These are phyloP conservation scores for Verticillium dahliae DNA, from an alignment of 2,329 filamentous ascomycete species.

Conservation along the genomic window DNA sequence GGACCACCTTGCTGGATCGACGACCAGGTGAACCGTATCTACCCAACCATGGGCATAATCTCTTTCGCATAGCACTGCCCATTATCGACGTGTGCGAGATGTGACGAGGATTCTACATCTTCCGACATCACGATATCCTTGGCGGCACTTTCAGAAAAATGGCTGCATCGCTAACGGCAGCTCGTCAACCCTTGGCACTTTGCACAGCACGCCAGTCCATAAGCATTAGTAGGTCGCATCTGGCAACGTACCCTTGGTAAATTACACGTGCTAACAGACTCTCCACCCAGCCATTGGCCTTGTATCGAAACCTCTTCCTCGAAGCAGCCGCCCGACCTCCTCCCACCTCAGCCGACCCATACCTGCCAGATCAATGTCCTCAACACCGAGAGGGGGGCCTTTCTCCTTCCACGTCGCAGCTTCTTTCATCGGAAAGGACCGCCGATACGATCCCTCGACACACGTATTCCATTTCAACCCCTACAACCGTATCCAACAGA, in stretches of 20 bases:
- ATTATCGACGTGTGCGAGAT: not conserved
- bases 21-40: not conserved
- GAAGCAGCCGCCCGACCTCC: not conserved
- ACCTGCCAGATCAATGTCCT: not conserved
- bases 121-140: not conserved
- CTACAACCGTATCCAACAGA: constrained; percentile 50
- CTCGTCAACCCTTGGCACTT: not conserved
- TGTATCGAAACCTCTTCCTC: not conserved
- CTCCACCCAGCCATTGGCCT: not conserved
- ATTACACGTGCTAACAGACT: not conserved
- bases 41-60: not conserved
- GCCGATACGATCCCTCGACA: constrained; percentile 57
- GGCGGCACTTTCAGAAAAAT: not conserved
- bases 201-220: not conserved
- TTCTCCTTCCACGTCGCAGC: constrained; percentile 68
- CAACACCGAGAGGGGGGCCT: not conserved
- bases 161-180: constrained; percentile 1
- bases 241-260: not conserved
- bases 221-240: not conserved
- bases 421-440: constrained; percentile 69
- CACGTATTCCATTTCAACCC: constrained; percentile 70
- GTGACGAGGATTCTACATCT: not conserved
- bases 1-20: not conserved
- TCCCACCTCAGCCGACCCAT: not conserved
- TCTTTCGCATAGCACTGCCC: not conserved